A percentile compares a stretch with the other conserved stretches of the same genome.
Evolutionary conservation across 2,329 filamentous ascomycete genomes (phyloP).

Genomic region (Fusarium sacchari): DNA sequence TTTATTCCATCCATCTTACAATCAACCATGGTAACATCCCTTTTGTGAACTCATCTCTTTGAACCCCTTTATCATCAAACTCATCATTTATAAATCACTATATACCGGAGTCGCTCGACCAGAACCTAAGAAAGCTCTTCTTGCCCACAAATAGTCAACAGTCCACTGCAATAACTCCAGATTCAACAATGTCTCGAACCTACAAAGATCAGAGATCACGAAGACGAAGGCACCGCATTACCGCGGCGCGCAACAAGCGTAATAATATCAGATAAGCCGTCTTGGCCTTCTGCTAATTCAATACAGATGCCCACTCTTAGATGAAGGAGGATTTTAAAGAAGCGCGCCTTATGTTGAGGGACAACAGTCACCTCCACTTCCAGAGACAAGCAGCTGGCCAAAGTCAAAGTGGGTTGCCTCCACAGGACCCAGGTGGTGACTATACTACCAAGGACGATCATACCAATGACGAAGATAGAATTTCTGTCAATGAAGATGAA

Average conservation of each 20-base stretch:
- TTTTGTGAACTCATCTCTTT: not conserved
- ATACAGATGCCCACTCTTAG: not conserved
- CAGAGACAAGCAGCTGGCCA: not conserved
- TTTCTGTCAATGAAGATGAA: not conserved
- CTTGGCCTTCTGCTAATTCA: not conserved
- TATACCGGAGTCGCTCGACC: not conserved
- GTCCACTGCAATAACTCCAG: not conserved
- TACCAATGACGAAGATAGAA: not conserved
- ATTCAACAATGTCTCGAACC: not conserved
- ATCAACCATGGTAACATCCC: not conserved
- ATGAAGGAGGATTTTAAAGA: not conserved
- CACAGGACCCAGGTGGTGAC: not conserved
- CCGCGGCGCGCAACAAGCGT: not conserved
- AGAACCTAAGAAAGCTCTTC: not conserved
- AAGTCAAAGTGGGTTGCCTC: not conserved
- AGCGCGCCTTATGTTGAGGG: not conserved
- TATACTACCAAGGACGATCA: rapidly evolving
- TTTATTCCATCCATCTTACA: not conserved
- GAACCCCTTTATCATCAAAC: not conserved
- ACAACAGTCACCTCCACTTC: too few species aligned
- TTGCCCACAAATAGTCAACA: not conserved
- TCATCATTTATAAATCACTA: not conserved
- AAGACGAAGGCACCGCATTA: not conserved
- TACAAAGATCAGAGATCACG: rapidly evolving
- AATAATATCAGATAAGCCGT: not conserved